Base-by-base conservation (phyloP, 2,329 filamentous ascomycete species). In the Clarireedia monteithiana region DNA sequence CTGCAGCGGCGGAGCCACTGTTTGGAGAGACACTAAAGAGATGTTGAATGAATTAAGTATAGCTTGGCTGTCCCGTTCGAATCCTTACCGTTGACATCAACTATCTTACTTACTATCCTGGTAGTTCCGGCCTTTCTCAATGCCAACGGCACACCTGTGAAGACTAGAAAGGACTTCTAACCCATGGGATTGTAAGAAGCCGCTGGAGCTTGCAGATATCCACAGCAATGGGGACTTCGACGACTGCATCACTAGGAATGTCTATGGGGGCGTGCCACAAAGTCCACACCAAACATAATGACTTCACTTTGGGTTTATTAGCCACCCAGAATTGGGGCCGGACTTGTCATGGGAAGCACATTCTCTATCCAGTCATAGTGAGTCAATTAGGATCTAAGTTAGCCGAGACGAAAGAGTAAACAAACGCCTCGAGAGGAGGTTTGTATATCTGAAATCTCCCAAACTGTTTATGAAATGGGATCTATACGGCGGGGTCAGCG, bases 1-100 rank as follows among this genome's bases (percentile, higher is more conserved):
- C 83, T 75, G 81, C 96, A 96, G 60, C 89, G 84, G 89, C 94
- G 20, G 85, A 91, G 74, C 97, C 91, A 65, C 91, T 81, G 83
- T 97, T 97, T 57, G 88, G 88, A 75, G 97, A 97, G 44, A 87
- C 20, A 20, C 20, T 20, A 20, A 20, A 20, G 20, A 20, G 20
- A 20, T 20, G 20, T 2, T 20, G 20, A 20, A 20, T 20, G 20
- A 20, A 20, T 20, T 20, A 20, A 20, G 20, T 30, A 30, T 30
- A 30, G 89, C 79, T 95, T 92, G 42, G 91, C 90, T 50, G 81
- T 82, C 59, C 76, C 85, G 92, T 96, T 97, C 59, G 96, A 79
- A 44, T 91, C 87, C 62, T 47, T 40, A 26, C 81, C 80, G 6
- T 74, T 73, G 34, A 91, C 78, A 56, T 84, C 78, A 64, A 87